Base-by-base conservation (phyloP, 306 rosid species). In the Citrullus mucosospermus region DNA sequence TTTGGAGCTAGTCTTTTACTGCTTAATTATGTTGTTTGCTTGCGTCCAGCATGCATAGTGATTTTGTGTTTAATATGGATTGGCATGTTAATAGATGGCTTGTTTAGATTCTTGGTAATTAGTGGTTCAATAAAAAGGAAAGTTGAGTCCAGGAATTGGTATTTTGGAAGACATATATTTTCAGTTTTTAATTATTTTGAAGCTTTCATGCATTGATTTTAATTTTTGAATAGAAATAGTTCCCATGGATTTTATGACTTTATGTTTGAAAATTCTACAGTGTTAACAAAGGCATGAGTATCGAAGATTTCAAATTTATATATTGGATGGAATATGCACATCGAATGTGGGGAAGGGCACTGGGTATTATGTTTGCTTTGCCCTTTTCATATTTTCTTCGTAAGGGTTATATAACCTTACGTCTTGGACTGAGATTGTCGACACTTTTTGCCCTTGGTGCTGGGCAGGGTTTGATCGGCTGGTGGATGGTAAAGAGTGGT, bases 401-500 rank as follows among this genome's bases (percentile, higher is more conserved):
- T 66, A 92, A 92, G 77, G 90, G 96, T 38, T 94, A 92, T 81
- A 92, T 94, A 62, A 90, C 98, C 76, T 3, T 94, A 81, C 82
- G 86, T 62, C 91, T 91, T 82, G 98, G 97, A 80, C 73, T 87
- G 75, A 90, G 94, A 86, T 86, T 93, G 58, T 90, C 91, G 59
- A 81, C 82, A 65, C 88, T 93, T 43, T 88, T 91, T 84, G 90
- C 81, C 80, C 93, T 91, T 68, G 98, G 96, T 85, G 97, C 92
- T 62, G 97, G 96, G 59, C 97, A 93, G 91, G 93, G 97, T 82
- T 79, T 91, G 32, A 85, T 93, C 36, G 98, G 98, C 82, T 91
- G 98, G 98, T 93, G 98, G 98, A 93, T 93, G 98, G 98, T 93
- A 78, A 93, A 88, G 89, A 93, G 96, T 75, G 98, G 97, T 78